phyloP scores from a whole-genome alignment of 1,284 basidiomycete genomes.

The Earliella scabrosa region DNA sequence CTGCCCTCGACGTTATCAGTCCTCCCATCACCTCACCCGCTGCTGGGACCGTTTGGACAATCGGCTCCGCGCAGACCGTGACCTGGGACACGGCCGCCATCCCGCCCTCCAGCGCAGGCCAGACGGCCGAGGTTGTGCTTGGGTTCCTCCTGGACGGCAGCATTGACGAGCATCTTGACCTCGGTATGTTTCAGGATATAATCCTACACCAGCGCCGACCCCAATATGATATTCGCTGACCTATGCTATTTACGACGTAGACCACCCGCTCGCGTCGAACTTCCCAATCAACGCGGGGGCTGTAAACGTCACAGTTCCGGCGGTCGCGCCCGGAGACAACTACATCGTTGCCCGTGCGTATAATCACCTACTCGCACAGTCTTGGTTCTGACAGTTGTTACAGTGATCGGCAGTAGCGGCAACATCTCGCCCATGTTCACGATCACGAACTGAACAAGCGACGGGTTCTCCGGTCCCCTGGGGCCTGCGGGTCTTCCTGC shows the following conservation, averaged over 20 bases:
- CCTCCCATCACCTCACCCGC: slow-evolving; percentile 6
- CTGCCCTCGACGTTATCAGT: slow-evolving; percentile 1
- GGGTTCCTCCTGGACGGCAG: slow-evolving; percentile 35
- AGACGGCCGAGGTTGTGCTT: slow-evolving; percentile 39
- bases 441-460: slow-evolving; percentile 27
- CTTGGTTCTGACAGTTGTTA: neutral
- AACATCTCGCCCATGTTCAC: slow-evolving; percentile 38
- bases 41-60: slow-evolving; percentile 10
- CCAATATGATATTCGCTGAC: too few species aligned
- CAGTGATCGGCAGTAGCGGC: slow-evolving; percentile 43
- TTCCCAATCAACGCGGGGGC: slow-evolving; percentile 39
- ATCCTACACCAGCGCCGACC: too few species aligned
- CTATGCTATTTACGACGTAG: too few species aligned
- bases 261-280: slow-evolving; percentile 39
- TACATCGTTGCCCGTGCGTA: slow-evolving; percentile 47
- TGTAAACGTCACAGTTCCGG: slow-evolving; percentile 39
- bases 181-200: too few species aligned
- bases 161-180: slow-evolving; percentile 43
- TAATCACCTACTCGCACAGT: neutral
- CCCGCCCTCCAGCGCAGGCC: slow-evolving; percentile 31
- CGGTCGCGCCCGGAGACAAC: slow-evolving; percentile 31
- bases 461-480: too few species aligned
- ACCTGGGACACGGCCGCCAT: slow-evolving; percentile 43
- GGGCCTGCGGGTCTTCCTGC: too few species aligned
- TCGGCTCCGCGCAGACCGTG: slow-evolving; percentile 38